Base-by-base conservation (phyloP, 73 alveolate species). In the Halteria grandinella region DNA sequence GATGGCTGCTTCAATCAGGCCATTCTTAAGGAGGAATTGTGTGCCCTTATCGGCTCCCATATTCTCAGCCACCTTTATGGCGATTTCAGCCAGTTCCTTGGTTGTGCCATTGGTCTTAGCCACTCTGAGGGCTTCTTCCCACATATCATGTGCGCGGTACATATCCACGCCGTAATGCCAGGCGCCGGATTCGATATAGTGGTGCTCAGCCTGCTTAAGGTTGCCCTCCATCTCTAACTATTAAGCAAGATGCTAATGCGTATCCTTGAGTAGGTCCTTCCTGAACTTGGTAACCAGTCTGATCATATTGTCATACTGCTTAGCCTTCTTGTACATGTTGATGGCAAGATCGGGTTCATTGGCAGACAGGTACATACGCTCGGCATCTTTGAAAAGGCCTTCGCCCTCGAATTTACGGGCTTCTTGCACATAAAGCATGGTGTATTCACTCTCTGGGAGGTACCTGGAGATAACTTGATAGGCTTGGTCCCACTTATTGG, bases 281-380 rank as follows among this genome's bases (percentile, higher is more conserved):
- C 99, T 92, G 89, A 93, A 95, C 85, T 97, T 97, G 79, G 98
- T 92, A 0, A 97, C 99, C 55, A 98, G 89, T 70, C 99, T 90
- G 50, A 98, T 85, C 98, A 98, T 97, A 85, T 97, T 91, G 87
- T 98, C 99, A 86, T 91, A 98, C 86, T 93, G 96, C 86, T 95
- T 91, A 33, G 97, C 94, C 25, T 91, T 91, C 85, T 86, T 87
- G 82, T 97, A 93, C 99, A 98, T 98, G 60, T 93, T 92, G 78
- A 98, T 98, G 70, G 99, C 99, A 41, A 95, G 92, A 75, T 98
- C 99, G 21, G 97, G 97, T 52, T 98, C 99, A 37, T 95, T 92
- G 31, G 96, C 99, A 60, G 97, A 86, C 64, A 96, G 74, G 83
- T 96, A 98, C 91, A 97, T 87, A 89, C 93, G 93, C 75, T 98